Percentiles rank a stretch among this genome's conserved stretches.
phyloP scores from a whole-genome alignment of 495 filamentous ascomycete species.

The Rostrohypoxylon terebratum region DNA sequence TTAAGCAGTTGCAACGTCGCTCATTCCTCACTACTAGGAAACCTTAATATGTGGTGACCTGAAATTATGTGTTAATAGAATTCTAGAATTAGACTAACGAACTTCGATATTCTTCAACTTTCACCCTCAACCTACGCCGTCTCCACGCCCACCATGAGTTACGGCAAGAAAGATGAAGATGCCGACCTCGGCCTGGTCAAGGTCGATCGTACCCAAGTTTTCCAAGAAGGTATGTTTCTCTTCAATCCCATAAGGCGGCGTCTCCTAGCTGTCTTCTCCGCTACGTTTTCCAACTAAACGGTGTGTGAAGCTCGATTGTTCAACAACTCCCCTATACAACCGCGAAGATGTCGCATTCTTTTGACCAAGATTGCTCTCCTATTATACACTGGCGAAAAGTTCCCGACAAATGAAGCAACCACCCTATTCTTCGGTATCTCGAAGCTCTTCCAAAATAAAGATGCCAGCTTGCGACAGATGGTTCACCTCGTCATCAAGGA shows the following conservation, averaged over 20 bases:
- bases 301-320: constrained; percentile 84
- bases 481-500: constrained; percentile 98
- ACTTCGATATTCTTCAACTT: constrained; percentile 48
- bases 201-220: constrained; percentile 97
- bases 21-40: constrained; percentile 35
- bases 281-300: constrained; percentile 33
- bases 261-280: constrained; percentile 8
- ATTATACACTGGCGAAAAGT: constrained; percentile 95
- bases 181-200: constrained; percentile 91
- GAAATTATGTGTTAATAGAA: constrained; percentile 41
- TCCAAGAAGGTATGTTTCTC: constrained; percentile 89
- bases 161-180: constrained; percentile 99
- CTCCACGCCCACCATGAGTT: constrained; percentile 77
- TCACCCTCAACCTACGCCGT: constrained; percentile 39
- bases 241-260: constrained; percentile 25
- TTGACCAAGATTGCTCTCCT: constrained; percentile 98
- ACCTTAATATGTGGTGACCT: constrained; percentile 39
- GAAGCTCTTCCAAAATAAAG: constrained; percentile 99
- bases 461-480: constrained; percentile 98
- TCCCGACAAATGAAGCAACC: constrained; percentile 96
- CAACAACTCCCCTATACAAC: constrained; percentile 95
- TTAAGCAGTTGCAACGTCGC: constrained; percentile 50
- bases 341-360: constrained; percentile 92
- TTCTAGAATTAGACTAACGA: constrained; percentile 34
- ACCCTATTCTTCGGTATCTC: constrained; percentile 99